Percentiles rank a stretch among this genome's conserved stretches.
Evolutionary conservation across 495 filamentous ascomycete species (phyloP).

Genomic region (Podospora pseudocomata): DNA sequence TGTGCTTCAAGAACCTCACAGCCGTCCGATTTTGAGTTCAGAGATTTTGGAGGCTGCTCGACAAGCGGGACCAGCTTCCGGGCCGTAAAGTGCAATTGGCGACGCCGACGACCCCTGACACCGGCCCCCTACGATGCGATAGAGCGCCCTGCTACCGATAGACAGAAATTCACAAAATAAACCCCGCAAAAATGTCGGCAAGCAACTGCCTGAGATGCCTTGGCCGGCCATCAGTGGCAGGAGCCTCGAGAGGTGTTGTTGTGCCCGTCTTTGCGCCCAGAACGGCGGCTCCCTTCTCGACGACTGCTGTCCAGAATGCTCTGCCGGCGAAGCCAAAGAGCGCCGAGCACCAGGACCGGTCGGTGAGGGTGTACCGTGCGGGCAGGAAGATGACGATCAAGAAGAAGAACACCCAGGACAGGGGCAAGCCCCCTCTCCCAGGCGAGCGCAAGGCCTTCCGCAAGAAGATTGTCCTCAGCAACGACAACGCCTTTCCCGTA

Average conservation of each 20-base stretch:
- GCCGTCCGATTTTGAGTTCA: conserved; percentile 4
- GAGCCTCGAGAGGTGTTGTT: not conserved
- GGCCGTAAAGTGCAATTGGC: conserved; percentile 24
- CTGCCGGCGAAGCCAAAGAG: not conserved
- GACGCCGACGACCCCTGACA: conserved; percentile 12
- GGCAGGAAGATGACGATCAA: conserved; percentile 44
- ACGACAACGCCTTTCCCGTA: conserved; percentile 83
- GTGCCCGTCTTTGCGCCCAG: conserved; percentile 1
- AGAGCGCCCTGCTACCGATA: conserved; percentile 16
- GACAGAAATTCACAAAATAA: conserved; percentile 15
- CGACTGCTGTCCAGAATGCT: conserved; percentile 12
- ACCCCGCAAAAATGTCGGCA: conserved; percentile 56
- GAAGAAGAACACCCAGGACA: conserved; percentile 40
- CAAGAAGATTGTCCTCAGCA: conserved; percentile 86
- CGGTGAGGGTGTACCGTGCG: conserved; percentile 22
- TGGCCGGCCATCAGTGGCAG: conserved; percentile 43
- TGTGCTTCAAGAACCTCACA: conserved; percentile 17
- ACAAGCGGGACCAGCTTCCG: conserved; percentile 12
- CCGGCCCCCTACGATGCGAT: conserved; percentile 29
- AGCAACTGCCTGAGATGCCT: conserved; percentile 67
- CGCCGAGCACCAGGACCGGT: conserved; percentile 1
- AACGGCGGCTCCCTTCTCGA: conserved; percentile 31
- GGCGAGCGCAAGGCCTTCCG: conserved; percentile 84
- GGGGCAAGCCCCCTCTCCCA: conserved; percentile 52
- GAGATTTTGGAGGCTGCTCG: conserved; percentile 23